These are phyloP conservation scores for Cladosporium austrohemisphaericum DNA, from an alignment of 2,329 filamentous ascomycete genomes.

Conservation along the genomic window DNA sequence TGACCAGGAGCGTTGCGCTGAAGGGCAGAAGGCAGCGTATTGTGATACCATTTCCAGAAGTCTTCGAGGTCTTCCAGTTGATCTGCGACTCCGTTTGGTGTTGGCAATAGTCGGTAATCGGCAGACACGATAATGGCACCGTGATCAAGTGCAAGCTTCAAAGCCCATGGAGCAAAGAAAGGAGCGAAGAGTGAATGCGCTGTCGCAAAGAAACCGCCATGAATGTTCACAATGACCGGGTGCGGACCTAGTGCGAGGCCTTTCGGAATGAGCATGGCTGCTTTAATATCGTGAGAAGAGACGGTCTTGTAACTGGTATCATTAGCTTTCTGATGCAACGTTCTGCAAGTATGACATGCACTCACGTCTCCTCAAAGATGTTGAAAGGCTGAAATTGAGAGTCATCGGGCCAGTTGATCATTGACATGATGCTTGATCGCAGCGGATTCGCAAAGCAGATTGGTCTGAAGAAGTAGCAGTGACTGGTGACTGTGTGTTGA, in stretches of 20 bases:
- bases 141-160: conserved; percentile 7
- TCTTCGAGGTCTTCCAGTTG: conserved; percentile 12
- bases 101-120: conserved; percentile 10
- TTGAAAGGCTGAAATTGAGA: not conserved
- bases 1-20: not conserved
- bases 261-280: conserved; percentile 5
- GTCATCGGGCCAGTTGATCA: conserved; percentile 2
- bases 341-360: too few relatives aligned
- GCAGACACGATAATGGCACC: conserved; percentile 9
- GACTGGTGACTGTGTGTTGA: not conserved
- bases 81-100: conserved; percentile 3
- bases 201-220: conserved; percentile 9
- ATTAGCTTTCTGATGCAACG: not conserved
- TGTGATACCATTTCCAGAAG: conserved; percentile 7
- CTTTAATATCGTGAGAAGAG: conserved; percentile 5
- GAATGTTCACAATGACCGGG: conserved; percentile 6
- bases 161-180: conserved; percentile 9
- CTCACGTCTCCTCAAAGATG: conserved; percentile 6
- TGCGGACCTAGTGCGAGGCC: not conserved
- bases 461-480: too few relatives aligned
- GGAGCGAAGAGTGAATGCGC: conserved; percentile 11
- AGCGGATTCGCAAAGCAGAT: not conserved
- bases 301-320: conserved; percentile 1
- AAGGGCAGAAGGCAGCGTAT: not conserved
- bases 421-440: not conserved